Conservation (phyloP, 192 early-diverging fungal species). For the Gonapodya sp. region DNA sequence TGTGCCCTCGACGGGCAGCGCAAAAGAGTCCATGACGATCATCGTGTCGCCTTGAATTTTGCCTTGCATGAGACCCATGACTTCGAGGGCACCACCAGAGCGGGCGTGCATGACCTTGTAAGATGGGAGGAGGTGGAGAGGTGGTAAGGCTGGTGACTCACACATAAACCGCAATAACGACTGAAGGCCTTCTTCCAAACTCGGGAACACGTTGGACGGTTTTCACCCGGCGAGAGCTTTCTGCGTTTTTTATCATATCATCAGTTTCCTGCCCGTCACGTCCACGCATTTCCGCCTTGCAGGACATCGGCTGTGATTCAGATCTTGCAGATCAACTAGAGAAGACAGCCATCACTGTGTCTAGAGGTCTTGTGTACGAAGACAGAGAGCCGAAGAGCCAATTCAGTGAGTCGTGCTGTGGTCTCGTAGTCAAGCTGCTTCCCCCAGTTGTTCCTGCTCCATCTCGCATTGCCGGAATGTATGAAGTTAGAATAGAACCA, state of each 20-base stretch:
- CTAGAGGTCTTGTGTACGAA: too few relatives aligned
- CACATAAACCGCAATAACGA: neutral
- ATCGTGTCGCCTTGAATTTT: conserved; percentile 80
- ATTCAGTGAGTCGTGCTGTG: too few relatives aligned
- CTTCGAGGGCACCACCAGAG: conserved; percentile 88
- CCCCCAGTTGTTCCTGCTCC: neutral
- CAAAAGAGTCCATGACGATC: conserved; percentile 94
- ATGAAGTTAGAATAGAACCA: conserved; percentile 10
- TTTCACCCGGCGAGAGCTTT: too few relatives aligned
- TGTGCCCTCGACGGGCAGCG: conserved; percentile 94
- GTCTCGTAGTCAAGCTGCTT: neutral
- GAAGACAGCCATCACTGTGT: too few relatives aligned
- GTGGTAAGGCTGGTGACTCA: neutral
- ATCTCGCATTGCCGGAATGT: neutral
- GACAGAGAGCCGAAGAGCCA: too few relatives aligned
- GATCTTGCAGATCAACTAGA: too few relatives aligned
- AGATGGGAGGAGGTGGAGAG: neutral
- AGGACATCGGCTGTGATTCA: too few relatives aligned
- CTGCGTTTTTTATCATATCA: too few relatives aligned
- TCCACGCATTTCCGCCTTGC: too few relatives aligned
- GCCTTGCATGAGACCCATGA: conserved; percentile 98
- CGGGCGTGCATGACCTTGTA: conserved; percentile 88
- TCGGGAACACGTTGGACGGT: neutral
- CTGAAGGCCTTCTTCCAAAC: neutral
- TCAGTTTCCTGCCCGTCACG: too few relatives aligned